Evolutionary conservation across 1,284 basidiomycete genomes (phyloP), one percentile per base, ranked within the genome.

Genomic region (Vanrija sp.): DNA sequence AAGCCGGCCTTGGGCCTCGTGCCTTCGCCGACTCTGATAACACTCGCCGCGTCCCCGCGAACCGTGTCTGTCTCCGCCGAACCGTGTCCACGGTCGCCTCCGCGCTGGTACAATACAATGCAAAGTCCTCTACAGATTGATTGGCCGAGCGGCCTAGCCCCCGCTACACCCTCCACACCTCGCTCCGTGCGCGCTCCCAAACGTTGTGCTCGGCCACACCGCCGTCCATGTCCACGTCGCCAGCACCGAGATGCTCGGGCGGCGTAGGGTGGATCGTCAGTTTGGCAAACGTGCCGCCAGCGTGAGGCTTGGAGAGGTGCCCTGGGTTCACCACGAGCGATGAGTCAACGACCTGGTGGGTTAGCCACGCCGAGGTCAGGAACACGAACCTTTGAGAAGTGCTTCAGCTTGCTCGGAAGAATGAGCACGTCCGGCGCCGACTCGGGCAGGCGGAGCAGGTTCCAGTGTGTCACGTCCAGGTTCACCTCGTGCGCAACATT

Each of bases 321-420:
- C 72, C 69, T 1, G 77, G 77, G 61, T 78, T 78, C 60, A 78
- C 62, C 25, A 73, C 72, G 12, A 78, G 63, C 5, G 75, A 72
- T 14, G 72, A 74, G 55, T 78, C 77, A 49, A 78, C 73, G 34
- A 76, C 66, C 75, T 77, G 60, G 25, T 16, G 10, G 10, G 42
- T 51, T 16, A 46, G 52, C n/a, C n/a, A n/a, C n/a, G n/a, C n/a
- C 49, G 43, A n/a, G 3, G 14, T 5, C 28, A 38, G n/a, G n/a
- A 18, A 15, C 57, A 67, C 80, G 48, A 28, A 89, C 91, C 82
- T 91, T 92, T 14, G 84, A 81, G 68, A 94, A 94, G 28, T 91
- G 86, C 73, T 88, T 91, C 45, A 95, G 78, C 51, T 86, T 82
- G 71, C 89, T 92, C 0, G 93, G 91, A 1, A 92, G 71, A 49